These are phyloP conservation scores for Leptographium lundbergii DNA, from an alignment of 2,329 filamentous ascomycete species.

Conservation along the genomic window DNA sequence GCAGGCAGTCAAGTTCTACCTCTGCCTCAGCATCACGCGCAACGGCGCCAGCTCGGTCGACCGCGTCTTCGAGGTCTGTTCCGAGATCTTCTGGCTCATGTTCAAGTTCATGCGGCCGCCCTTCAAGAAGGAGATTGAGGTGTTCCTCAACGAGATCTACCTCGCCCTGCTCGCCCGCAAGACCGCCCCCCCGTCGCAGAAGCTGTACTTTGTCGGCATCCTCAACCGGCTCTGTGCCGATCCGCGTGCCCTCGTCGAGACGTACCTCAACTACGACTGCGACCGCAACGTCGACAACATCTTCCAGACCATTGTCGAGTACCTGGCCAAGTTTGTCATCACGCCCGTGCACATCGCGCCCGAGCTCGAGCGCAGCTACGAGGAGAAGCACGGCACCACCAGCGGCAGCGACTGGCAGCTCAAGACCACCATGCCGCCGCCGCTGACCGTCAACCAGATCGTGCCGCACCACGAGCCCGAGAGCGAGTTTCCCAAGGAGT, in stretches of 20 bases:
- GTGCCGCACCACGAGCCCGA: slow-evolving; percentile 46
- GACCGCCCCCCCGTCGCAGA: slow-evolving; percentile 78
- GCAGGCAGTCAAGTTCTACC: slow-evolving; percentile 91
- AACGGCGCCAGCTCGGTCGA: slow-evolving; percentile 92
- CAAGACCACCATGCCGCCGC: slow-evolving; percentile 73
- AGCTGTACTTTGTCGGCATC: slow-evolving; percentile 80
- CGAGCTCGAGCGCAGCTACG: slow-evolving; percentile 72
- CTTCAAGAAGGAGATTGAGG: slow-evolving; percentile 97
- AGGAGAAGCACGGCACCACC: slow-evolving; percentile 58
- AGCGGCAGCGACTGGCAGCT: slow-evolving; percentile 69
- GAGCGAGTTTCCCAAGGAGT: slow-evolving; percentile 71
- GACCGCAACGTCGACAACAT: slow-evolving; percentile 94
- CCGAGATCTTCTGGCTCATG: slow-evolving; percentile 98
- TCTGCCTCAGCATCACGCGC: slow-evolving; percentile 86
- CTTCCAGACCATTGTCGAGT: slow-evolving; percentile 89
- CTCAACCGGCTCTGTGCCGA: slow-evolving; percentile 76
- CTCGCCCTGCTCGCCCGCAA: slow-evolving; percentile 80
- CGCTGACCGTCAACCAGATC: slow-evolving; percentile 70
- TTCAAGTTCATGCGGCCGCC: slow-evolving; percentile 84
- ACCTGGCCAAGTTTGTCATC: slow-evolving; percentile 78
- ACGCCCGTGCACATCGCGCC: slow-evolving; percentile 63
- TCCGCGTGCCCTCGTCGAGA: slow-evolving; percentile 79
- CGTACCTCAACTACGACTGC: slow-evolving; percentile 97
- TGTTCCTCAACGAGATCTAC: slow-evolving; percentile 96
- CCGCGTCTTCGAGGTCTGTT: slow-evolving; percentile 86